Base-by-base conservation (phyloP, 2,329 filamentous ascomycete species). In the Whalleya microplaca region DNA sequence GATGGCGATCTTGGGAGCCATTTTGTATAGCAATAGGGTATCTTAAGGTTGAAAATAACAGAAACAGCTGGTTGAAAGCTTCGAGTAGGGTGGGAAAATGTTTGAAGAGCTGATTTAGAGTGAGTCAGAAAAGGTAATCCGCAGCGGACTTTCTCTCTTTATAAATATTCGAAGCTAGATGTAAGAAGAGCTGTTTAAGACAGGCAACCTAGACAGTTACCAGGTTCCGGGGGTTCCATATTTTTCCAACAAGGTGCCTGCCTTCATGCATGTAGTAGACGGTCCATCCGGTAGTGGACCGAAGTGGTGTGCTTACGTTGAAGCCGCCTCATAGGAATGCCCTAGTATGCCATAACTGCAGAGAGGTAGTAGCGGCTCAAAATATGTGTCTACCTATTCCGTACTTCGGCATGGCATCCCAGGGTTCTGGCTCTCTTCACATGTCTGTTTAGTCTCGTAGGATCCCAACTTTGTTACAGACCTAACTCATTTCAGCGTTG, bases 1-100 rank as follows among this genome's bases (percentile, higher is more conserved):
- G 51, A 70, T 69, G 45, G 68, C 68, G 53, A 70, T 69, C 66
- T 69, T 70, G 52, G 67, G 67, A 53, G 67, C 67, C 68, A 70
- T 70, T 45, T 51, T 58, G 62, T 56, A 46, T 46, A 19, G 47
- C 3, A 8, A 53, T 27, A 55, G 56, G 56, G 53, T 62, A 62
- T 59, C 45, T 50, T 41, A 40, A n/a, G 48, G 37, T 27, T 46
- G 41, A 14, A 40, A 27, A 47, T 37, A 43, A 19, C 23, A 44
- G 44, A 23, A 23, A 55, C 45, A 43, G 40, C 19, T 21, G 43
- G 16, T 8, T 21, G 43, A 16, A 27, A 12, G 40, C 41, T 45
- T 27, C 19, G 16, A 45, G 4, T 23, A 18, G 40, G 29, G 3
- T 21, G n/a, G n/a, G 41, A 46, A 16, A 37, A n/a, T n/a, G 32